Base-by-base conservation (phyloP, 371 early-diverging fungal species). In the Rhizopus sp. region DNA sequence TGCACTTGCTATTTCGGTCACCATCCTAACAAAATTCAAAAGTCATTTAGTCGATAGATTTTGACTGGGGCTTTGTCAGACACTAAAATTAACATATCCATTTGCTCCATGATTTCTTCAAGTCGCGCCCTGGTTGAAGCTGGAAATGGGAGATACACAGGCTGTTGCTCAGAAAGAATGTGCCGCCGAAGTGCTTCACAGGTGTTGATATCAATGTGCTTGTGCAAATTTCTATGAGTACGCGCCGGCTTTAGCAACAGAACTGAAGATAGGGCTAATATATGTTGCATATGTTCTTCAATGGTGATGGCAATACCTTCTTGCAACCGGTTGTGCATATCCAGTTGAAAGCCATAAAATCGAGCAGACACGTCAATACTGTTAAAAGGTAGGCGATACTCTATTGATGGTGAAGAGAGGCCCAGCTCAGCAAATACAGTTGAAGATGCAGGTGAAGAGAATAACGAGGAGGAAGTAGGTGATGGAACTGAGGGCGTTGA, bases 1-100 rank as follows among this genome's bases (percentile, higher is more conserved):
- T 58, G 44, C 57, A 63, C 59, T 31, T 37, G 23, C 54, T n/a
- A 54, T 30, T 35, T 60, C 31, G 54, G 55, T 60, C 59, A 38
- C 47, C 47, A 31, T 59, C 47, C 59, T 59, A 59, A 59, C 29
- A 50, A 50, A 34, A 50, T 33, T 34, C 50, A 50, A 50, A 50
- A 50, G 50, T 13, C 50, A 33, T 34, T 34, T 13, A 34, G 35
- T n/a, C n/a, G n/a, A n/a, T n/a, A n/a, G n/a, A n/a, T n/a, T n/a
- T n/a, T n/a, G n/a, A n/a, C n/a, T n/a, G n/a, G n/a, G n/a, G n/a
- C n/a, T n/a, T n/a, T n/a, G n/a, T n/a, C n/a, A n/a, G n/a, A n/a
- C n/a, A n/a, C 35, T 33, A 50, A 16, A 50, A 50, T 5, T 50
- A 50, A 33, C 35, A 51, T 15, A 53, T 53, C 54, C 54, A 53